These are phyloP conservation scores for Nothophytophthora sp. DNA, from an alignment of 352 stramenopile species.

Conservation along the genomic window DNA sequence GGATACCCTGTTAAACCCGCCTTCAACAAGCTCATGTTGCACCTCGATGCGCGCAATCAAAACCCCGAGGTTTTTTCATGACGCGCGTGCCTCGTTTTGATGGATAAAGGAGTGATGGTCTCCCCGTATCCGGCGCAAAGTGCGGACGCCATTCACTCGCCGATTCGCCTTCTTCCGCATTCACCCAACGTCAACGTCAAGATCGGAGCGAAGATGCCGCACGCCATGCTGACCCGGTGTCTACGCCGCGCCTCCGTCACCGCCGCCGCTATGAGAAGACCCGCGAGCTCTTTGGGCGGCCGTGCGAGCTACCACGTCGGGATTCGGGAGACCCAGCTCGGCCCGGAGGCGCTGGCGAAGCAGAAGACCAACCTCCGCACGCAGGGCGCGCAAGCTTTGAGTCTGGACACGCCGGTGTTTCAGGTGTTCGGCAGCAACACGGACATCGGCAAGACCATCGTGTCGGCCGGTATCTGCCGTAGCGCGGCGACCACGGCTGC, in stretches of 20 bases:
- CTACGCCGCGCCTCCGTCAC: constrained; percentile 2
- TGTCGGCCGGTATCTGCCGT: constrained; percentile 93
- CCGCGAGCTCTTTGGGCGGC: background rate
- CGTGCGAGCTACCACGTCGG: constrained; percentile 47
- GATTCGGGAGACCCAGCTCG: constrained; percentile 32
- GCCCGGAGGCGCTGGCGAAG: constrained; percentile 30
- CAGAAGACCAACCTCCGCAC: constrained; percentile 58
- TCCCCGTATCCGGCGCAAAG: background rate
- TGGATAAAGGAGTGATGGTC: no score
- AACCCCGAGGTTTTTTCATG: no score
- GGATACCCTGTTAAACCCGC: no score
- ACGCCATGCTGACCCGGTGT: constrained; percentile 21
- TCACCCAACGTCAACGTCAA: no score
- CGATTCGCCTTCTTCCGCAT: constrained; percentile 8
- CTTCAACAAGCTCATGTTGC: no score
- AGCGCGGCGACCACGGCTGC: constrained; percentile 41
- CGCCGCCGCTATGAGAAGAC: background rate
- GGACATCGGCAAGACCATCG: constrained; percentile 97
- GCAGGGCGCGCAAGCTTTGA: constrained; percentile 44
- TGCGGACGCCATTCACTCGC: constrained; percentile 3
- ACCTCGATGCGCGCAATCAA: no score
- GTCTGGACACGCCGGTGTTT: constrained; percentile 74
- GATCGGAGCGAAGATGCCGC: background rate
- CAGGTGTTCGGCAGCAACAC: constrained; percentile 98
- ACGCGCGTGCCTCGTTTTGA: no score